Conservation (phyloP, 2,329 filamentous ascomycete genomes). For the Colletotrichum simmondsii region DNA sequence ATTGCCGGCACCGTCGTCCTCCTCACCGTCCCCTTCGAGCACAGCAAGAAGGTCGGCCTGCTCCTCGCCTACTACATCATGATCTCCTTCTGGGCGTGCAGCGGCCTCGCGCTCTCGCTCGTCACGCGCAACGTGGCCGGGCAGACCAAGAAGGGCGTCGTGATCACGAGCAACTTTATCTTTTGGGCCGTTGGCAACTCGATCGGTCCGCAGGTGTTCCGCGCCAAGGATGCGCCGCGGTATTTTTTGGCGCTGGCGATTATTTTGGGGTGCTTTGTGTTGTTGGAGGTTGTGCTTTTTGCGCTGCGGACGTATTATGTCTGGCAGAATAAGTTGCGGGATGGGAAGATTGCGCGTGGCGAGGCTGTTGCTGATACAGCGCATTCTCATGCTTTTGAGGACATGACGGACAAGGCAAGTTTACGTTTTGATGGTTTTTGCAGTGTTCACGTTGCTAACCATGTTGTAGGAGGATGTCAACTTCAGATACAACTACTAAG, state of each 20-base stretch:
- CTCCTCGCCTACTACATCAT: slow-evolving; percentile 55
- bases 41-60: slow-evolving; percentile 49
- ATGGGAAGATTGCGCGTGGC: slow-evolving; percentile 16
- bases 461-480: slow-evolving; percentile 17
- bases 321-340: slow-evolving; percentile 25
- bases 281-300: slow-evolving; percentile 11
- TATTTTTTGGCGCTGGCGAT: slow-evolving; percentile 38
- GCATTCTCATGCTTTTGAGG: slow-evolving; percentile 65
- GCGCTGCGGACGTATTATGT: slow-evolving; percentile 19
- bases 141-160: slow-evolving; percentile 55
- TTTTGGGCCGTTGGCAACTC: slow-evolving; percentile 55
- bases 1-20: slow-evolving; percentile 55
- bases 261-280: slow-evolving; percentile 13
- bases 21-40: slow-evolving; percentile 43
- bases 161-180: slow-evolving; percentile 52
- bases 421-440: slow-evolving; percentile 65
- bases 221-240: slow-evolving; percentile 44
- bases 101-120: slow-evolving; percentile 54
- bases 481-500: slow-evolving; percentile 20
- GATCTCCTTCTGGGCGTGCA: slow-evolving; percentile 53
- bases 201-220: slow-evolving; percentile 52
- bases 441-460: slow-evolving; percentile 36
- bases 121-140: slow-evolving; percentile 54
- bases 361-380: slow-evolving; percentile 11
- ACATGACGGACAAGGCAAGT: slow-evolving; percentile 72